Conservation (phyloP, 805 yeast species). For the Candida maris region DNA sequence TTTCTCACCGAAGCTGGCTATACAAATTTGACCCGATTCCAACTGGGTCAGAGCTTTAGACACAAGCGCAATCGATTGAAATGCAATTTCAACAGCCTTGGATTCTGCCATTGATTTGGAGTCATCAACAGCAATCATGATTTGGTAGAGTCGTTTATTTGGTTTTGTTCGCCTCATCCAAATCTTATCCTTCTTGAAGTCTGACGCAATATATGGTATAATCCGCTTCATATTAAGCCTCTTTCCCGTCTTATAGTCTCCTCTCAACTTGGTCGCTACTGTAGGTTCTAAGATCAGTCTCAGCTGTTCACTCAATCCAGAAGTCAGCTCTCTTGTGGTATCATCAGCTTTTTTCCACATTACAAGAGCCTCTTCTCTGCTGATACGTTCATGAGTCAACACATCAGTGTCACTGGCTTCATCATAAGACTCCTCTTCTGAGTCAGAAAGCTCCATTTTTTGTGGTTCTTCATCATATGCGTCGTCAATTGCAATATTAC, state of each 20-base stretch:
- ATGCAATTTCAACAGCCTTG: conserved; percentile 83
- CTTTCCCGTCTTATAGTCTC: conserved; percentile 97
- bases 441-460: conserved; percentile 23
- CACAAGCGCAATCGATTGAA: conserved; percentile 90
- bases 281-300: conserved; percentile 94
- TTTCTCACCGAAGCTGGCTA: conserved; percentile 85
- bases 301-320: conserved; percentile 86
- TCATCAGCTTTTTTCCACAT: conserved; percentile 82
- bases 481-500: conserved; percentile 16
- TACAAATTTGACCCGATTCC: conserved; percentile 89
- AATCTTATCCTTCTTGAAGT: conserved; percentile 94
- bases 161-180: conserved; percentile 98
- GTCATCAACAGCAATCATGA: conserved; percentile 96
- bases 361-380: conserved; percentile 59
- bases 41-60: conserved; percentile 90
- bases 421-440: conserved; percentile 31
- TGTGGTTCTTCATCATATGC: conserved; percentile 39
- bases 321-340: conserved; percentile 83
- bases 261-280: conserved; percentile 86
- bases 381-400: neutral
- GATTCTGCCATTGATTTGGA: conserved; percentile 97
- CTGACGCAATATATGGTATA: conserved; percentile 96
- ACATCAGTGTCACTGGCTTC: conserved; percentile 23
- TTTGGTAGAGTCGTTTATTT: conserved; percentile 93
- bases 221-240: conserved; percentile 95